Base-by-base conservation (phyloP, 768 basidiomycete genomes). In the Rhizopogon vinicolor region DNA sequence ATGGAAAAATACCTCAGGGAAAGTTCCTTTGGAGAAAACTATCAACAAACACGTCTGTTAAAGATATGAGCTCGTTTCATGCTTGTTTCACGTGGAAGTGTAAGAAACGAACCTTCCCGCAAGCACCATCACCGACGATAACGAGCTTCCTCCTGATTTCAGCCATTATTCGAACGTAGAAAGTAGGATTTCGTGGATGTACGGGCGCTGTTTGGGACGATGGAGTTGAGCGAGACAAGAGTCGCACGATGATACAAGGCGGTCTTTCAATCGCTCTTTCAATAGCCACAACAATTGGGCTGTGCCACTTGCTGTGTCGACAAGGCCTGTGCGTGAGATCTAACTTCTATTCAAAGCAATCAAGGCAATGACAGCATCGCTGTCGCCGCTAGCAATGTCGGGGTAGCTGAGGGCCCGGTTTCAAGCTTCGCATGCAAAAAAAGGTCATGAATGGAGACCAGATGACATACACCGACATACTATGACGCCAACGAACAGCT, bases 141-240 rank as follows among this genome's bases (percentile, higher is more conserved):
- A 98, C 95, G 65, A 98, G 87, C 77, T 98, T 98, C 75, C 94
- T 89, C 77, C 95, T 85, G 75, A 98, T 96, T 80, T 97, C 95
- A 71, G 93, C 87, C 94, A 98, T 98, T 73, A 66, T 64, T 44
- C 59, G 69, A 66, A 60, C 64, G 70, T 72, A 69, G 67, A 65
- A 58, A 65, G 68, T 70, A 59, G 63, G 56, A 59, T 62, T 65
- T 61, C 56, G 64, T 58, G 54, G 63, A 62, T 35, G 48, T 49
- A 66, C 68, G 63, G 70, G 70, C 70, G 67, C 63, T 72, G 66
- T 72, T 68, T 62, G 58, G 58, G 68, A 57, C 65, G 63, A 68
- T 65, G 68, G 68, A 70, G 68, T 70, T 69, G 70, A 70, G 66
- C 68, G 70, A 69, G 68, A 71, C 68, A 68, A 70, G 66, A 65